phyloP scores from a whole-genome alignment of 192 early-diverging fungal species.

The Geranomyces variabilis region DNA sequence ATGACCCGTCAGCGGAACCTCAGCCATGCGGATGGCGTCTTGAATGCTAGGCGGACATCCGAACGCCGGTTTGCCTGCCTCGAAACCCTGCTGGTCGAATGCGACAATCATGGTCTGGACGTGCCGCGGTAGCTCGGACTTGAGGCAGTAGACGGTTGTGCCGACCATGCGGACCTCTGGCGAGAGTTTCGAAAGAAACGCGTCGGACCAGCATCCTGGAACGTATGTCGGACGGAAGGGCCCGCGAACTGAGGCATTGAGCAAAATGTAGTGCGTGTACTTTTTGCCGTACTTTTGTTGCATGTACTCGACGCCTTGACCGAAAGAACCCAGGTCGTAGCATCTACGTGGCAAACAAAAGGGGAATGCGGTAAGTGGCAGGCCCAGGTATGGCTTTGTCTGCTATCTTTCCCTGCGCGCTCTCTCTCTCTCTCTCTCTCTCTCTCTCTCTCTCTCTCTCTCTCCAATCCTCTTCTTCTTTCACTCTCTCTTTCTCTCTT shows the following conservation, averaged over 20 bases:
- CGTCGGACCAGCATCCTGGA: slow-evolving; percentile 16
- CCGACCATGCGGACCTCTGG: background rate
- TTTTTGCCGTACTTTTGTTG: background rate
- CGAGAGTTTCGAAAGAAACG: background rate
- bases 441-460: no score
- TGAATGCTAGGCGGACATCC: background rate
- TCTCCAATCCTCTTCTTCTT: no score
- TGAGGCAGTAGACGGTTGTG: slow-evolving; percentile 12
- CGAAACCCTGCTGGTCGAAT: slow-evolving; percentile 9
- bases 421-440: no score
- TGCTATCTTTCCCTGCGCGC: no score
- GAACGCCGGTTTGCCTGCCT: background rate
- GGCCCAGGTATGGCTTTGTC: no score
- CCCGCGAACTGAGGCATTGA: slow-evolving; percentile 23
- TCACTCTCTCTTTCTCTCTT: no score
- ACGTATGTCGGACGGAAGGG: slow-evolving; percentile 19
- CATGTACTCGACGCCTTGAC: slow-evolving; percentile 17
- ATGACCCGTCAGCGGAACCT: slow-evolving; percentile 3
- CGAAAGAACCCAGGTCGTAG: slow-evolving; percentile 22
- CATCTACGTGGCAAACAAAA: background rate
- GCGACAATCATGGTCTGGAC: slow-evolving; percentile 22
- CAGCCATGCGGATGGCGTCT: slow-evolving; percentile 5
- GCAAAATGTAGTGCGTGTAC: slow-evolving; percentile 7
- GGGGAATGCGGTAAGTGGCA: background rate
- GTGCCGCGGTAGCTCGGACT: background rate